A percentile compares a stretch with the other conserved stretches of the same genome.
These are phyloP conservation scores for Bothriochloa decipiens DNA, from an alignment of 176 grass and related monocot genomes.

Conservation along the genomic window DNA sequence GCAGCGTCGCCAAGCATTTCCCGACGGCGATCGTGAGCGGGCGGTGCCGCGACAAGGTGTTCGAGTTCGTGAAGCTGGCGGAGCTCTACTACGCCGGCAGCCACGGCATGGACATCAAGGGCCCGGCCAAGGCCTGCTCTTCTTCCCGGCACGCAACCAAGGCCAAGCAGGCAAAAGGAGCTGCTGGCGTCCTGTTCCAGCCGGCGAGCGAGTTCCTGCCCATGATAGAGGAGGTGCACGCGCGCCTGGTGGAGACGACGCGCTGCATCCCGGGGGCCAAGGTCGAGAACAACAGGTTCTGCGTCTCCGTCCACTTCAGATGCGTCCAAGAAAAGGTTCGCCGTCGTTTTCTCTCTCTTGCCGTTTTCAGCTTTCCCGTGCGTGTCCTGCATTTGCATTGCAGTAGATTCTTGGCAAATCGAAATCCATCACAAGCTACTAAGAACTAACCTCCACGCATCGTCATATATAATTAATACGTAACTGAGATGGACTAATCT, in stretches of 20 bases:
- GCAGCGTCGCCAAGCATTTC: conserved; percentile 73
- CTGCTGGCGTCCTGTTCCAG: conserved; percentile 65
- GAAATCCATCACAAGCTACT: too few relatives aligned
- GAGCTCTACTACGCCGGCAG: conserved; percentile 95
- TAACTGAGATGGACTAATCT: too few relatives aligned
- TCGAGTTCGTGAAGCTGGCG: conserved; percentile 70
- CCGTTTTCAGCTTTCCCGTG: conserved; percentile 13
- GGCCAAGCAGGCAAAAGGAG: conserved; percentile 53
- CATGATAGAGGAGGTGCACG: conserved; percentile 73
- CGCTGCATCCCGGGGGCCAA: conserved; percentile 58
- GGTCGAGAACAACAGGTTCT: conserved; percentile 93
- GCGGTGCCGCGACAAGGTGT: conserved; percentile 86
- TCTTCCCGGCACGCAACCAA: conserved; percentile 44
- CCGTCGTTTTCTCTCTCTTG: conserved; percentile 15
- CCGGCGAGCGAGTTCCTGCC: conserved; percentile 87
- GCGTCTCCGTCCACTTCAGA: conserved; percentile 79
- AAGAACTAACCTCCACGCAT: background rate
- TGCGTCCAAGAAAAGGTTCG: conserved; percentile 83
- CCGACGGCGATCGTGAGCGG: conserved; percentile 92
- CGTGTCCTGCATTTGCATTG: too few relatives aligned
- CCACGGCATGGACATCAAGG: conserved; percentile 97
- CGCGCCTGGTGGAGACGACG: conserved; percentile 46
- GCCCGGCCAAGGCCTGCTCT: conserved; percentile 48
- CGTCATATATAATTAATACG: too few relatives aligned
- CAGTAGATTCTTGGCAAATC: background rate